Conservation (phyloP, 1,284 basidiomycete genomes). For the Amylostereum chailletii region DNA sequence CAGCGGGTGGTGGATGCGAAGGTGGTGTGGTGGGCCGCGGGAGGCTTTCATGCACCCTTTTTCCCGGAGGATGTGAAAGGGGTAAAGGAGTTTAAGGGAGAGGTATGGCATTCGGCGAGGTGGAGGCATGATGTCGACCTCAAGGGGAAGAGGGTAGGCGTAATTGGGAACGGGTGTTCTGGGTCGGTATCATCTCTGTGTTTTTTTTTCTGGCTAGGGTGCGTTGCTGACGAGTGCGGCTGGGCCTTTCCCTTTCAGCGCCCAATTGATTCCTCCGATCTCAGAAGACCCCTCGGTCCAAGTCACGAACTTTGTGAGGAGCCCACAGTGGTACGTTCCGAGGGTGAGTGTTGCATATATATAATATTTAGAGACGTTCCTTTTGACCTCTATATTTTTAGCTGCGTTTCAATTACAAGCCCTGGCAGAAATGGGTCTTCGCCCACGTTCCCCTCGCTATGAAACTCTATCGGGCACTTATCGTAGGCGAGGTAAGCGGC, state of each 20-base stretch:
- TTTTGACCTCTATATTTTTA: conserved; percentile 11
- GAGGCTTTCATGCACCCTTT: conserved; percentile 35
- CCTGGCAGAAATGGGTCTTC: conserved; percentile 38
- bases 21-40: conserved; percentile 34
- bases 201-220: conserved; percentile 6
- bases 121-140: conserved; percentile 51
- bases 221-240: neutral
- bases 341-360: conserved; percentile 25
- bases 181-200: conserved; percentile 28
- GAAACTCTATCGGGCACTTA: conserved; percentile 34
- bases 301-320: conserved; percentile 45
- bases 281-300: conserved; percentile 37
- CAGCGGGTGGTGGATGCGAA: conserved; percentile 26
- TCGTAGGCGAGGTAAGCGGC: conserved; percentile 33
- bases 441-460: conserved; percentile 37
- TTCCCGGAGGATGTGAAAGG: conserved; percentile 37
- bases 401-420: conserved; percentile 33
- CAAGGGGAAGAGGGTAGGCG: conserved; percentile 43
- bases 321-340: conserved; percentile 40
- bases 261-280: conserved; percentile 44
- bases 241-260: conserved; percentile 22
- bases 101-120: conserved; percentile 43
- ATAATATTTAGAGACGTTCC: neutral
- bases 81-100: conserved; percentile 39
- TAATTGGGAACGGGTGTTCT: conserved; percentile 61